Percentiles rank a stretch among this genome's conserved stretches.
Evolutionary conservation across 371 early-diverging fungal species (phyloP).

Genomic region (Apophysomyces trapeziformis): DNA sequence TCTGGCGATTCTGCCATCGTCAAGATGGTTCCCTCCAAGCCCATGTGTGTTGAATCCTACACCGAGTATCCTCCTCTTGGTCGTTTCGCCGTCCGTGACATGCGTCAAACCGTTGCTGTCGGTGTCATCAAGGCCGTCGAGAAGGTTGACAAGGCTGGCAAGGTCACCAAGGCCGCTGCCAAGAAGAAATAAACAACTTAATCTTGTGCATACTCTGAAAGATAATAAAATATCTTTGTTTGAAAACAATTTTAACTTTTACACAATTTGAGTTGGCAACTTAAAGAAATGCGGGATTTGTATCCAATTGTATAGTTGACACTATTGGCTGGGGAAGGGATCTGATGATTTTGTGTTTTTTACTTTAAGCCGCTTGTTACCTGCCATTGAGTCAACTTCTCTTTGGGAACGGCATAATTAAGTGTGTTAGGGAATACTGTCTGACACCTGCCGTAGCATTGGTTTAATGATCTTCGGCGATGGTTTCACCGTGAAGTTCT

Average conservation of each 20-base stretch:
- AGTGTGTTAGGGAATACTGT: too few relatives aligned
- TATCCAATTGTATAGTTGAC: too few relatives aligned
- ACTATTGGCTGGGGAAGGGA: too few relatives aligned
- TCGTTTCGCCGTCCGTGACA: constrained; percentile 97
- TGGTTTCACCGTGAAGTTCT: too few relatives aligned
- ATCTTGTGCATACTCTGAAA: constrained; percentile 6
- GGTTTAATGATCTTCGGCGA: too few relatives aligned
- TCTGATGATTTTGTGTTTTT: too few relatives aligned
- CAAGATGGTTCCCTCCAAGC: constrained; percentile 92
- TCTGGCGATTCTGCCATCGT: constrained; percentile 60
- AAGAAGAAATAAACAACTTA: constrained; percentile 71
- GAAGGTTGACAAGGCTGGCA: constrained; percentile 69
- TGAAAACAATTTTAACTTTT: not conserved
- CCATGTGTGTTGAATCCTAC: constrained; percentile 94
- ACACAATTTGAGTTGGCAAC: too few relatives aligned
- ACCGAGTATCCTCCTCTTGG: constrained; percentile 93
- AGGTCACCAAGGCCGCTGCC: constrained; percentile 67
- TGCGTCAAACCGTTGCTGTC: constrained; percentile 92
- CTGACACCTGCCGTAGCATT: too few relatives aligned
- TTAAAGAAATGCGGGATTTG: too few relatives aligned
- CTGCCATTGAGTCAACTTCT: too few relatives aligned
- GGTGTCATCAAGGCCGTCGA: constrained; percentile 95
- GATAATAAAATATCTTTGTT: constrained; percentile 5
- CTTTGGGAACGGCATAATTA: too few relatives aligned
- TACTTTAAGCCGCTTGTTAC: too few relatives aligned